Conservation (phyloP, 2,329 filamentous ascomycete genomes). For the Rhinocladiella similis region DNA sequence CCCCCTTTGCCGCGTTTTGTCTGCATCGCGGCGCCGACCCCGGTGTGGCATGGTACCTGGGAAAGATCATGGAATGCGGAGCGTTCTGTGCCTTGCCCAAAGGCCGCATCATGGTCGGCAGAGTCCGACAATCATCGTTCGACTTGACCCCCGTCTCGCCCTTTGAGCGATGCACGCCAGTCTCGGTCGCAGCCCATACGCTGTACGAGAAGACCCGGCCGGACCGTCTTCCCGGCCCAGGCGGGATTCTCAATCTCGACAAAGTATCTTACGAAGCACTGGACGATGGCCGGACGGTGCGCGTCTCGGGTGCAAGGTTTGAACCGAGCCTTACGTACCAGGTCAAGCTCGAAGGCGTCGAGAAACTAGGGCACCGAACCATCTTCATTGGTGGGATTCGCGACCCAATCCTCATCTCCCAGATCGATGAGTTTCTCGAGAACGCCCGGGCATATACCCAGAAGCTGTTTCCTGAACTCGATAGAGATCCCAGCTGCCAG, state of each 20-base stretch:
- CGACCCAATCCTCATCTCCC: constrained; percentile 48
- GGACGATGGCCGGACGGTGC: constrained; percentile 37
- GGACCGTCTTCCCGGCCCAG: constrained; percentile 50
- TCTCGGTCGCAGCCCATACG: constrained; percentile 52
- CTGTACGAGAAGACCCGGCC: constrained; percentile 56
- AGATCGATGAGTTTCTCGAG: constrained; percentile 39
- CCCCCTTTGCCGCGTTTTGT: constrained; percentile 42
- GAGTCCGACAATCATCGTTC: constrained; percentile 47
- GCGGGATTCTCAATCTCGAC: constrained; percentile 45
- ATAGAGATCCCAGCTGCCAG: neutral
- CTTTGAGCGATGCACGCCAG: constrained; percentile 44
- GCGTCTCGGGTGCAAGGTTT: constrained; percentile 51
- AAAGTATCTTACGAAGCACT: constrained; percentile 45
- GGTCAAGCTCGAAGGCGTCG: constrained; percentile 52
- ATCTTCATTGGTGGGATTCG: constrained; percentile 49
- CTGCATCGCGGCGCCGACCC: constrained; percentile 35
- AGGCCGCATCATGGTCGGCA: constrained; percentile 42
- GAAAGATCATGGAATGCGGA: constrained; percentile 54
- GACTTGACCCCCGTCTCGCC: constrained; percentile 46
- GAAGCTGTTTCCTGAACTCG: constrained; percentile 16
- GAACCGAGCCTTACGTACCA: constrained; percentile 51
- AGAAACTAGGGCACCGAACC: constrained; percentile 44
- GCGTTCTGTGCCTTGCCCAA: constrained; percentile 53
- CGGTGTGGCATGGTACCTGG: constrained; percentile 52
- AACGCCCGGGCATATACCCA: constrained; percentile 30